Conservation (phyloP, 2,329 filamentous ascomycete species). For the Stemphylium vesicarium region DNA sequence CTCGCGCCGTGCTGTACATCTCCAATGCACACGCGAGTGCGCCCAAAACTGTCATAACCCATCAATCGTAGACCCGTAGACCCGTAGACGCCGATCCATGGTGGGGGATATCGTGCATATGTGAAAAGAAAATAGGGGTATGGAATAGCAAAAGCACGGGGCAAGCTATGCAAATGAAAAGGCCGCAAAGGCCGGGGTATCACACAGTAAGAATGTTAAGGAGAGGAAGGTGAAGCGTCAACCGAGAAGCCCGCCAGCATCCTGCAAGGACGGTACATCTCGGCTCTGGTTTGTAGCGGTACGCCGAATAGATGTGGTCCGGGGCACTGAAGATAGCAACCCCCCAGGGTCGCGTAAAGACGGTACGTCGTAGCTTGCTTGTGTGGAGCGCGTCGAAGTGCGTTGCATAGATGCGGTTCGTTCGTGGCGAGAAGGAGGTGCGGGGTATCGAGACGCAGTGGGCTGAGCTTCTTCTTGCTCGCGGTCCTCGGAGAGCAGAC, state of each 20-base stretch:
- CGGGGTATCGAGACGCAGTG: constrained; percentile 21
- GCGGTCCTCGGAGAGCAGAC: constrained; percentile 33
- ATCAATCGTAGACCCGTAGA: constrained; percentile 23
- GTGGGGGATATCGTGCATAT: constrained; percentile 27
- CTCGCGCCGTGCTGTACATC: neutral
- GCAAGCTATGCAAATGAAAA: constrained; percentile 31
- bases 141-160: constrained; percentile 18
- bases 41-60: constrained; percentile 10
- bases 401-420: constrained; percentile 21
- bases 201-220: constrained; percentile 27
- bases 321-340: constrained; percentile 25
- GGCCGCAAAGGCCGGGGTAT: constrained; percentile 42
- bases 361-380: constrained; percentile 31
- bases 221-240: constrained; percentile 19
- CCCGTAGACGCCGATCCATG: constrained; percentile 25
- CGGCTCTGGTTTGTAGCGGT: constrained; percentile 32
- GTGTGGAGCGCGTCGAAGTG: constrained; percentile 31
- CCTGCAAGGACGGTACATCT: constrained; percentile 37
- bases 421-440: constrained; percentile 14
- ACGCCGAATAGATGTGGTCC: constrained; percentile 22
- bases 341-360: constrained; percentile 41
- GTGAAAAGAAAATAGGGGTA: constrained; percentile 10
- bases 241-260: constrained; percentile 43
- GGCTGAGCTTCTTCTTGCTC: constrained; percentile 25
- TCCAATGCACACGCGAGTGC: neutral